Evolutionary conservation across 768 basidiomycete species (phyloP).

Genomic region (Serendipita sp.): DNA sequence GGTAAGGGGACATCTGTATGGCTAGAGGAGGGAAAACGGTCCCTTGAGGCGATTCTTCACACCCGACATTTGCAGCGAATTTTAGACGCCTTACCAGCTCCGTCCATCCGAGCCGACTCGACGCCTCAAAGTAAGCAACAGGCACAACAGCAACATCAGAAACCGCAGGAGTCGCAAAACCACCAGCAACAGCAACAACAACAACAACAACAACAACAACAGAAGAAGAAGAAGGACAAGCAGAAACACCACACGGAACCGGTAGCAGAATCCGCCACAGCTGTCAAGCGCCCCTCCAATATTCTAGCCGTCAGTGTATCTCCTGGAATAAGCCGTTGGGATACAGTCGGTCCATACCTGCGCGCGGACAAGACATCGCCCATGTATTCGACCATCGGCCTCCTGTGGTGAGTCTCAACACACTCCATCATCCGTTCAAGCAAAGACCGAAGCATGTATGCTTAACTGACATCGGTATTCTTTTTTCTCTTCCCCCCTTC

Average conservation of each 20-base stretch:
- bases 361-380: constrained; percentile 15
- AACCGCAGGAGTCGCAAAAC: not conserved
- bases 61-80: constrained; percentile 73
- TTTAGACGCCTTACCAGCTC: constrained; percentile 59
- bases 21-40: constrained; percentile 41
- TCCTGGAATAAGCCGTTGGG: constrained; percentile 58
- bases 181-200: not conserved
- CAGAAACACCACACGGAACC: no score
- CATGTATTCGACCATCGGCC: constrained; percentile 27
- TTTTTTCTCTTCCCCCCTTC: not conserved
- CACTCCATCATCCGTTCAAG: not conserved
- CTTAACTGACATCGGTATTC: constrained; percentile 2
- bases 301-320: constrained; percentile 59
- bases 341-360: constrained; percentile 40
- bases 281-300: constrained; percentile 30
- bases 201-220: not conserved
- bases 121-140: not conserved
- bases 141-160: no score
- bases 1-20: constrained; percentile 16
- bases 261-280: not conserved
- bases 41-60: constrained; percentile 43
- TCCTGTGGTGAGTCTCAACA: constrained; percentile 31
- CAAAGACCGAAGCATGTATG: not conserved
- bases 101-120: constrained; percentile 16
- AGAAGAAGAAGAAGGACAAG: not conserved